Base-by-base conservation (phyloP, 164 flowering plant genomes). In the Vitis rupestris region DNA sequence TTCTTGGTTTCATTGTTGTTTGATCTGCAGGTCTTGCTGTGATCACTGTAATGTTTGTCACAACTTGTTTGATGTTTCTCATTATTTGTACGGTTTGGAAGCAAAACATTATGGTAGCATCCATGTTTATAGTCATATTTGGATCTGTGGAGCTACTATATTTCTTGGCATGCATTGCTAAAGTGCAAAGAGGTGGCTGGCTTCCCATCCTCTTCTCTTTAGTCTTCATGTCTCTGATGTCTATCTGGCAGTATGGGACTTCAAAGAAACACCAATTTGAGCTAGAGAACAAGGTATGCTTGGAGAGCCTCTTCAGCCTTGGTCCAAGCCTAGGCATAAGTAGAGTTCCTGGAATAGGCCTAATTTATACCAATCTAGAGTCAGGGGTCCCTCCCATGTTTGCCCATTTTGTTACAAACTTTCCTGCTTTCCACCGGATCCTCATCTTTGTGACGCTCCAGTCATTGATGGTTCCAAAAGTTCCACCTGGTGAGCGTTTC, bases 41-140 rank as follows among this genome's bases (percentile, higher is more conserved):
- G 52, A 81, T 82, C 56, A 70, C 74, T 8, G 84, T 81, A 37
- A 83, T 84, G 90, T 78, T 88, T 29, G 79, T 84, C 15, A 84
- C 90, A 50, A 86, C 90, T 12, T 79, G 87, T 62, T 68, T 88
- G 61, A 88, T 84, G 86, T 80, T 77, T 37, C 82, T 88, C 10
- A 66, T 88, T 17, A 86, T 88, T 16, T 65, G 75, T 47, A 75
- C 72, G 0, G 78, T 76, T 27, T 88, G 92, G 92, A 77, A 82
- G 70, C 61, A 70, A 69, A 67, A 63, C 30, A 37, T 78, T 23
- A 10, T 82, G 8, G 2, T 73, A 13, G 82, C 86, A 3, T 29
- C 70, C 44, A 16, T 70, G 11, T 84, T 88, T 59, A 69, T 88
- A 19, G n/a, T 74, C 4, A 10, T 74, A 61, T 88, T 88, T 60